phyloP scores from a whole-genome alignment of 306 rosid species.

The Rubus parviflorus region DNA sequence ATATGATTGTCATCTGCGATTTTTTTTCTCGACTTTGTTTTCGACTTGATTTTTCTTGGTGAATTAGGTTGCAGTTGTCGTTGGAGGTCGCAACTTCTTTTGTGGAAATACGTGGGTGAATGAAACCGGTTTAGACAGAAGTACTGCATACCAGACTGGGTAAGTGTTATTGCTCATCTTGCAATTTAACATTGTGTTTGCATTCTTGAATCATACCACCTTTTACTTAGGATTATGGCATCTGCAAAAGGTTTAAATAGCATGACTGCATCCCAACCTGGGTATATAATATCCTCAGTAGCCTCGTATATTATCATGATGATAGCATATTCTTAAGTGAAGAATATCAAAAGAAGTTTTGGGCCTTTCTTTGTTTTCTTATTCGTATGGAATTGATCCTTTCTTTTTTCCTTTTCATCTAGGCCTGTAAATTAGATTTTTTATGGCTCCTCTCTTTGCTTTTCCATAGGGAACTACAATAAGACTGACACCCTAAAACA shows the following conservation, averaged over 20 bases:
- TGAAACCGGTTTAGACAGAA: constrained; percentile 84
- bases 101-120: constrained; percentile 94
- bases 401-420: not conserved
- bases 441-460: not conserved
- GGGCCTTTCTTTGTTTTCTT: not conserved
- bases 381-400: not conserved
- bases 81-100: constrained; percentile 94
- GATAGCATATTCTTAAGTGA: not conserved
- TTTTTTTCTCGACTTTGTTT: constrained; percentile 16
- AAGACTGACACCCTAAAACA: not conserved
- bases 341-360: not conserved
- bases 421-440: not conserved
- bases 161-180: constrained; percentile 27
- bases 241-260: not conserved
- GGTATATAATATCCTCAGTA: not conserved
- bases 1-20: constrained; percentile 22
- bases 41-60: constrained; percentile 12
- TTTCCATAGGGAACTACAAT: not conserved
- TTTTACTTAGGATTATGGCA: not conserved
- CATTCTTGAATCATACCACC: constrained; percentile 4
- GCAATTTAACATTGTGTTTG: not conserved
- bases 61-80: constrained; percentile 80
- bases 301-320: not conserved
- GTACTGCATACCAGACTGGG: constrained; percentile 95
- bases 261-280: not conserved